Percentiles rank a stretch among this genome's conserved stretches.
phyloP scores from a whole-genome alignment of 2,329 filamentous ascomycete genomes.

The Diplodia sapinea region DNA sequence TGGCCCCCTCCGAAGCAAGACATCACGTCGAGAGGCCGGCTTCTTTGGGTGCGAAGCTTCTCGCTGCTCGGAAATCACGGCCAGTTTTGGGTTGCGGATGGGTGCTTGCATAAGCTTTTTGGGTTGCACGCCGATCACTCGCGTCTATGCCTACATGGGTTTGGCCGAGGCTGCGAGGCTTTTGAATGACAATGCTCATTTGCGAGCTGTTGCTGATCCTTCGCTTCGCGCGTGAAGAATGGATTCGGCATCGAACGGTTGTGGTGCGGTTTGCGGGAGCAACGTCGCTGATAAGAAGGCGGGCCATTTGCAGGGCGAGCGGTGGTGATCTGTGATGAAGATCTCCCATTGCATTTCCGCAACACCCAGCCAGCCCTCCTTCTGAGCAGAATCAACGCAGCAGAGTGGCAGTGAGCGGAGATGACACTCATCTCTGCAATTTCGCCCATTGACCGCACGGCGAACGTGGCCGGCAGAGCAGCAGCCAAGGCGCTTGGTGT shows the following conservation, averaged over 20 bases:
- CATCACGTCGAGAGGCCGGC: background rate
- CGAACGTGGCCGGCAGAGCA: background rate
- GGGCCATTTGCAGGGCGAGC: slow-evolving; percentile 1
- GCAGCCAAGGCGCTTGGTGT: background rate
- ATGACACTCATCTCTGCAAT: slow-evolving; percentile 1
- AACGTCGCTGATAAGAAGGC: background rate
- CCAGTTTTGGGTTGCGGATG: background rate
- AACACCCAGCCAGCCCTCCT: background rate
- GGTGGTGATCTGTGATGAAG: slow-evolving; percentile 15
- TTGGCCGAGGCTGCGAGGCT: background rate
- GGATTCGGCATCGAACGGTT: background rate
- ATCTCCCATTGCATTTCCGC: slow-evolving; percentile 18
- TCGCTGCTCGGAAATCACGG: background rate
- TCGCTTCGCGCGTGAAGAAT: background rate
- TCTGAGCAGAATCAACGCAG: background rate
- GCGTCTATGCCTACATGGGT: background rate
- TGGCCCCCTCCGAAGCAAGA: background rate
- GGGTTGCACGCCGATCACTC: slow-evolving; percentile 12
- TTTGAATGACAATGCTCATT: background rate
- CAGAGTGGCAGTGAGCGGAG: background rate
- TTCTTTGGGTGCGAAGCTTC: background rate
- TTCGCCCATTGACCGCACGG: background rate
- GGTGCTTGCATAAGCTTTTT: slow-evolving; percentile 20
- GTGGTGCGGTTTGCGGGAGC: background rate
- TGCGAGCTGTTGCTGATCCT: background rate